Percentiles rank a stretch among this genome's conserved stretches.
These are phyloP conservation scores for Coemansia asiatica DNA, from an alignment of 192 early-diverging fungal genomes.

Conservation along the genomic window DNA sequence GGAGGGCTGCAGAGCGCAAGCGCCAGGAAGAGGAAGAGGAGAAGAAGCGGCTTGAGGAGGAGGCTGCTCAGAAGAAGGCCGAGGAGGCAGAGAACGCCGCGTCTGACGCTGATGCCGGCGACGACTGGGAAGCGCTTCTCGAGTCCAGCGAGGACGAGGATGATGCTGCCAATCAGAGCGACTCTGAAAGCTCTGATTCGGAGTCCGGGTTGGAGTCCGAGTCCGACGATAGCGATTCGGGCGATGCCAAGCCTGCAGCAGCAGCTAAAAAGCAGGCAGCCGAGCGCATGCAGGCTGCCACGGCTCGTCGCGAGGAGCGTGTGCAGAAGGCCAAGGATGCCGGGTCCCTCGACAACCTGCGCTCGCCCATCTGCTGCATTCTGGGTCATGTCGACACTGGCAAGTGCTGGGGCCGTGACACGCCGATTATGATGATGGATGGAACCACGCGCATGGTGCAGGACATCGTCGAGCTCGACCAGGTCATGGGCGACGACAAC, in stretches of 20 bases:
- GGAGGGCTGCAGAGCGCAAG: no score
- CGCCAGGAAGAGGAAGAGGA: constrained; percentile 57
- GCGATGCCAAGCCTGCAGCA: constrained; percentile 63
- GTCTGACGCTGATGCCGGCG: constrained; percentile 27
- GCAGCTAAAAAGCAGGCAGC: constrained; percentile 60
- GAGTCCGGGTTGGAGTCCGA: constrained; percentile 49
- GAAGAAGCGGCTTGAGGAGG: constrained; percentile 17
- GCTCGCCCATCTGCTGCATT: constrained; percentile 98
- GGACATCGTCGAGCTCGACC: constrained; percentile 38
- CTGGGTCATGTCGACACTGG: constrained; percentile 98
- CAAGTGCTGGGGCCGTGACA: constrained; percentile 57
- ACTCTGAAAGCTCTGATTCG: constrained; percentile 39
- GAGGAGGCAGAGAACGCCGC: constrained; percentile 61
- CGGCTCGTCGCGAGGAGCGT: constrained; percentile 70
- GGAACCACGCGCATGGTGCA: constrained; percentile 50
- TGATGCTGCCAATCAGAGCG: constrained; percentile 39
- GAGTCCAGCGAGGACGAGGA: constrained; percentile 53
- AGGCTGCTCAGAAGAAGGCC: constrained; percentile 54
- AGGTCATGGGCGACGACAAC: constrained; percentile 58
- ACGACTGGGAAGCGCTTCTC: constrained; percentile 47
- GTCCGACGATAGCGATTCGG: constrained; percentile 55
- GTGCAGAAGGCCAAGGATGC: constrained; percentile 75
- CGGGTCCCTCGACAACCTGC: constrained; percentile 84
- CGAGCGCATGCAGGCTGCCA: constrained; percentile 76
- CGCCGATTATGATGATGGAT: constrained; percentile 55